Evolutionary conservation across 768 basidiomycete genomes (phyloP).

Genomic region (Macrolepiota fuliginosa): DNA sequence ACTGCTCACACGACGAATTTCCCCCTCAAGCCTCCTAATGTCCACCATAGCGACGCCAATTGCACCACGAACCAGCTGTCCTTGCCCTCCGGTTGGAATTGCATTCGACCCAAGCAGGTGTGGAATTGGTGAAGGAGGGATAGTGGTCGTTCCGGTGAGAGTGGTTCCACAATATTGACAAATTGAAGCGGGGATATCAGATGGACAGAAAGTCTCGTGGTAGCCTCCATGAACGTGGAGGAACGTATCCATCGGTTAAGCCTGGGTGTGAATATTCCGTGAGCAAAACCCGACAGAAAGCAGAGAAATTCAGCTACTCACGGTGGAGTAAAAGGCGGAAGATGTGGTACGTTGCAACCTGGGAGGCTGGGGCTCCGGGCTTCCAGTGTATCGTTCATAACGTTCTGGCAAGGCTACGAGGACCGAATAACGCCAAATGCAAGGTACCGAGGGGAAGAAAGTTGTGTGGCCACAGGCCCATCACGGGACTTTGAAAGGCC

Average conservation of each 20-base stretch:
- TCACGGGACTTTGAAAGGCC: constrained; percentile 14
- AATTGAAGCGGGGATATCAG: not conserved
- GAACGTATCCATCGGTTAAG: not conserved
- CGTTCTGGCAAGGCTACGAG: not conserved
- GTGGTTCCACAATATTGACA: constrained; percentile 6
- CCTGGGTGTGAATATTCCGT: not conserved
- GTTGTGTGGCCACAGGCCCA: constrained; percentile 6
- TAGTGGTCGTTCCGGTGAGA: constrained; percentile 1
- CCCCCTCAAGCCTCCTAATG: constrained; percentile 8
- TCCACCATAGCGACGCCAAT: constrained; percentile 1
- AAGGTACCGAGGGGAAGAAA: constrained; percentile 6
- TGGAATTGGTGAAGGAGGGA: constrained; percentile 14
- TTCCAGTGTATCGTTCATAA: constrained; percentile 5
- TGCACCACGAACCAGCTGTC: not conserved
- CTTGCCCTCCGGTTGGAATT: constrained; percentile 9
- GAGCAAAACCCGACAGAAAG: too few species aligned
- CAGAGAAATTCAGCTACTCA: not conserved
- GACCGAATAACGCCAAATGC: constrained; percentile 11
- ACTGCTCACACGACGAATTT: constrained; percentile 11
- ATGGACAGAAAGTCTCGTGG: not conserved
- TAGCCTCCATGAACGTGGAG: not conserved
- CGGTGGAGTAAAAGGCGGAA: not conserved
- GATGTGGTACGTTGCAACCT: not conserved
- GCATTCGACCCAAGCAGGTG: constrained; percentile 14
- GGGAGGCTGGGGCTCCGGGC: not conserved